phyloP scores from a whole-genome alignment of 805 yeast species.

The Saccharomycopsis amapae region DNA sequence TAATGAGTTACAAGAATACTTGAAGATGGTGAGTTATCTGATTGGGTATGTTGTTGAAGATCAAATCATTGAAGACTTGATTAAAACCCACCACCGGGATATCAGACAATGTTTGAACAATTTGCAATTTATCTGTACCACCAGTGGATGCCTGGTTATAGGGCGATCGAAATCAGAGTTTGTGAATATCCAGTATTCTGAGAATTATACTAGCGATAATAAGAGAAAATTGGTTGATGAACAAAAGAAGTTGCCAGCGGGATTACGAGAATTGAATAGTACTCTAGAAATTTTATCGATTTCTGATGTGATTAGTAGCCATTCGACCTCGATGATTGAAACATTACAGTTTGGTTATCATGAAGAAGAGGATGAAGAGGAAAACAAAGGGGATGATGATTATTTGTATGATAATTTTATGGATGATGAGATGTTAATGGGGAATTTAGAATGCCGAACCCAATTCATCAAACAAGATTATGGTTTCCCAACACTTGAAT shows the following conservation, averaged over 20 bases:
- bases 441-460: neutral
- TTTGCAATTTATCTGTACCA: conserved; percentile 37
- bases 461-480: neutral
- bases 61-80: conserved; percentile 27
- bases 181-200: neutral
- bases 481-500: neutral
- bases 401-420: neutral
- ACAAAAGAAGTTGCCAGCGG: too few relatives aligned
- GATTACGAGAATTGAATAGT: too few relatives aligned
- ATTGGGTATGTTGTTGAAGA: conserved; percentile 32
- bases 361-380: neutral
- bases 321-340: neutral
- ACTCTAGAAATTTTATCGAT: neutral
- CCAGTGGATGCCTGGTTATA: too few relatives aligned
- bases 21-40: conserved; percentile 34
- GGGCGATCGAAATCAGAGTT: neutral
- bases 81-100: conserved; percentile 31
- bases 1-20: conserved; percentile 30
- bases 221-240: too few relatives aligned
- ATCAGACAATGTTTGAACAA: conserved; percentile 40
- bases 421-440: neutral
- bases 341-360: too few relatives aligned
- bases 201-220: too few relatives aligned
- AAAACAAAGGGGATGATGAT: neutral
- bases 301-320: neutral